phyloP scores from a whole-genome alignment of 306 rosid genomes.

The cucumber (Cucumis sativus) region DNA sequence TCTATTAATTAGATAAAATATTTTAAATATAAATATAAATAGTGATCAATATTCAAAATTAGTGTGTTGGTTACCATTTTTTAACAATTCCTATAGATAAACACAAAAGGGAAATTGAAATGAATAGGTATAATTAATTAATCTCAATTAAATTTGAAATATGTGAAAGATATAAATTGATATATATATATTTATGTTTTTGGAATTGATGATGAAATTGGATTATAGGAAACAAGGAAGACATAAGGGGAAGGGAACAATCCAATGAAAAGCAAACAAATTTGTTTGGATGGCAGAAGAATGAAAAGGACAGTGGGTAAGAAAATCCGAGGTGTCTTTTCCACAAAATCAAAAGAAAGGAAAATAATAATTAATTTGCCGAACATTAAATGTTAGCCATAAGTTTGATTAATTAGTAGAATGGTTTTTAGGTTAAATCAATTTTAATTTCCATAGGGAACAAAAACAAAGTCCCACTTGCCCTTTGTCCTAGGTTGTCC shows the following conservation, averaged over 20 bases:
- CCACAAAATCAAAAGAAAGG: background rate
- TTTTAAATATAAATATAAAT: too few species aligned
- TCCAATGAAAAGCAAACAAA: background rate
- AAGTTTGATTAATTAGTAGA: background rate
- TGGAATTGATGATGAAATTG: background rate
- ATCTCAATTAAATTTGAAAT: too few species aligned
- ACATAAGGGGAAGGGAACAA: background rate
- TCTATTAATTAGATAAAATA: too few species aligned
- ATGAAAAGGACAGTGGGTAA: background rate
- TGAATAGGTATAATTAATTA: too few species aligned
- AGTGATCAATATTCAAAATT: too few species aligned
- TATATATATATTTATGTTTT: too few species aligned
- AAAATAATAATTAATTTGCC: background rate
- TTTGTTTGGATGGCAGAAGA: background rate
- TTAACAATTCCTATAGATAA: too few species aligned
- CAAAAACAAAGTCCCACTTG: background rate
- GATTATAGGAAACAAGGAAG: background rate
- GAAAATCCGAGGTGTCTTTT: background rate
- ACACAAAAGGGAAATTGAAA: too few species aligned
- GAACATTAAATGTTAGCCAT: background rate
- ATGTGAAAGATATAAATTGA: too few species aligned
- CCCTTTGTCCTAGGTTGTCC: background rate
- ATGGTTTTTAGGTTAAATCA: background rate
- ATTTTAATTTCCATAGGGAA: background rate
- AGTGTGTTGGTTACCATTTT: too few species aligned